Evolutionary conservation across 768 basidiomycete species (phyloP).

Genomic region (Rhodotorula graminis): DNA sequence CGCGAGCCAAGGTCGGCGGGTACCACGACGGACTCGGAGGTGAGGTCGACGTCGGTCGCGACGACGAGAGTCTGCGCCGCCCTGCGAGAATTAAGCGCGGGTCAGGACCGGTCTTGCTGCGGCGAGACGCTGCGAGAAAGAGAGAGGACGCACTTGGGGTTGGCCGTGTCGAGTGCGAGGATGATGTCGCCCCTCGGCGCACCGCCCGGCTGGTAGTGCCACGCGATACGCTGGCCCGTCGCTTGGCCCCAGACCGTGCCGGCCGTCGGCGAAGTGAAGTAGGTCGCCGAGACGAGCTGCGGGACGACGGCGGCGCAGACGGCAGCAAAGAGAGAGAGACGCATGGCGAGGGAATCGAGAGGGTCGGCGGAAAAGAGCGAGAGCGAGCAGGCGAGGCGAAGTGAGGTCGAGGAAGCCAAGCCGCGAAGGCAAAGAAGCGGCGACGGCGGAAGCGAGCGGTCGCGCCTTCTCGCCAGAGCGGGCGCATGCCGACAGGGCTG

Average conservation of each 20-base stretch:
- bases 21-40: slow-evolving; percentile 2
- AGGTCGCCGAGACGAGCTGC: slow-evolving; percentile 17
- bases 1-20: slow-evolving; percentile 6
- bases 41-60: slow-evolving; percentile 20
- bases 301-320: not conserved
- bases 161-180: not conserved
- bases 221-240: slow-evolving; percentile 16
- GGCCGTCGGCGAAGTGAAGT: slow-evolving; percentile 20
- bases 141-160: slow-evolving; percentile 2
- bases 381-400: not conserved
- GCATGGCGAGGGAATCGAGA: not conserved
- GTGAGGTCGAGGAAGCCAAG: not conserved
- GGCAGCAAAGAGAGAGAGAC: slow-evolving; percentile 2
- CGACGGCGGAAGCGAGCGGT: no score
- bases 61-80: slow-evolving; percentile 7
- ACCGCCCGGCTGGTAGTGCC: slow-evolving; percentile 23
- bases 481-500: no score
- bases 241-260: slow-evolving; percentile 11
- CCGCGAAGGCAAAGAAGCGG: not conserved
- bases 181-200: slow-evolving; percentile 24
- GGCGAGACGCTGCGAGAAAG: not conserved
- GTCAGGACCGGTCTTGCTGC: no score
- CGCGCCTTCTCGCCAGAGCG: not conserved
- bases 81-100: not conserved
- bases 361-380: not conserved